These are phyloP conservation scores for Aspergillus fumigatus DNA, from an alignment of 2,329 filamentous ascomycete species.

Conservation along the genomic window DNA sequence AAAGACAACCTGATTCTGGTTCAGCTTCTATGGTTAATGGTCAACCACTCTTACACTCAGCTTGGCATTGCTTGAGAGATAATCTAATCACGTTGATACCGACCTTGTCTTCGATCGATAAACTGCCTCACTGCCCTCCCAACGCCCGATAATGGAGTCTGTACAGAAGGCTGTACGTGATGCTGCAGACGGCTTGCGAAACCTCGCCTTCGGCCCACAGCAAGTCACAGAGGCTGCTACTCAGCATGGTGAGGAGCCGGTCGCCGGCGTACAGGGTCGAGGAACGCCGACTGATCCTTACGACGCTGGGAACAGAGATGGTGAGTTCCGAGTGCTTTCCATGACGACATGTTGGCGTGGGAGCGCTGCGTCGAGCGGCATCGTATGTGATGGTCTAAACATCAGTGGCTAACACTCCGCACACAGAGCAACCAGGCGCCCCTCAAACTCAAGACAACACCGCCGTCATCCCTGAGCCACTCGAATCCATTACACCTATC, in stretches of 20 bases:
- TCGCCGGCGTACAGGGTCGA: constrained; percentile 66
- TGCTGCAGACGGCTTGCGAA: background rate
- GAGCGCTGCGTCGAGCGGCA: background rate
- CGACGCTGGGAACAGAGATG: constrained; percentile 71
- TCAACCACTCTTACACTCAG: constrained; percentile 3
- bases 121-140: background rate
- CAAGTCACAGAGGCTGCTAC: background rate
- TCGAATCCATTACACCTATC: constrained; percentile 3
- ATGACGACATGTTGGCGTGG: background rate
- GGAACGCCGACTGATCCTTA: constrained; percentile 68
- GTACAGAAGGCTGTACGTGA: background rate
- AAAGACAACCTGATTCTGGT: background rate
- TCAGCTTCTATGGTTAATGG: background rate
- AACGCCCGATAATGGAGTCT: background rate
- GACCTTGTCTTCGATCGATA: background rate
- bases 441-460: constrained; percentile 19
- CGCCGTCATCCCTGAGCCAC: constrained; percentile 15
- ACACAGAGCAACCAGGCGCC: constrained; percentile 26
- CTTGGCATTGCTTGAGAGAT: background rate
- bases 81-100: background rate
- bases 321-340: constrained; percentile 30
- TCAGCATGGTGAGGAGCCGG: constrained; percentile 57
- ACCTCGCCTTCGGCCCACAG: background rate
- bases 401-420: background rate
- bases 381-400: background rate